Evolutionary conservation across 139 green algal species (phyloP).

Genomic region (Chlamydomonas eustigma): DNA sequence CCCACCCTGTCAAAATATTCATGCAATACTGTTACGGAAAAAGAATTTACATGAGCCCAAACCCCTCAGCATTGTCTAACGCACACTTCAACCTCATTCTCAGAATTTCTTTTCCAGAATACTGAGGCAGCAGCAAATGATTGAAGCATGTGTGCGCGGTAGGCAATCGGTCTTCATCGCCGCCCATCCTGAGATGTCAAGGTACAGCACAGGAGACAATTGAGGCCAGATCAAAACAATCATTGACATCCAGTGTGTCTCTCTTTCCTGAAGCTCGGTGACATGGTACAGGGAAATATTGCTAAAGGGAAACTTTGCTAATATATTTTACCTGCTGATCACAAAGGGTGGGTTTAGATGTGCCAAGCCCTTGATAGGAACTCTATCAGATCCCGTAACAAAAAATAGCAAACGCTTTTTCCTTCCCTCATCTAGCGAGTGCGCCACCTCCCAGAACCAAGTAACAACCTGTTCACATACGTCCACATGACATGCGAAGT

Average conservation of each 20-base stretch:
- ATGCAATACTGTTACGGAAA: too few species aligned
- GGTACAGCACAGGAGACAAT: not conserved
- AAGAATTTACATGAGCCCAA: constrained; percentile 74
- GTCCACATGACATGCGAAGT: too few species aligned
- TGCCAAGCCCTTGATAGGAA: constrained; percentile 67
- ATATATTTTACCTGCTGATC: constrained; percentile 23
- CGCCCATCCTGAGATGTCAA: constrained; percentile 18
- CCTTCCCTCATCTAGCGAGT: constrained; percentile 23
- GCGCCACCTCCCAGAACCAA: constrained; percentile 77
- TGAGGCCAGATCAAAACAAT: not conserved
- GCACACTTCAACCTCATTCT: constrained; percentile 50
- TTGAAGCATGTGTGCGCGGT: constrained; percentile 95
- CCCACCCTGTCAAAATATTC: too few species aligned
- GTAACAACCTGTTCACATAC: constrained; percentile 46
- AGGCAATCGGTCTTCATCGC: constrained; percentile 59
- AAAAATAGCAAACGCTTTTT: constrained; percentile 66
- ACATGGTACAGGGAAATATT: too few species aligned
- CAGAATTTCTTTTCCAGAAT: constrained; percentile 34
- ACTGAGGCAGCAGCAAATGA: constrained; percentile 66
- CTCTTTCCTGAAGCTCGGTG: not conserved
- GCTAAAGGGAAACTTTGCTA: not conserved
- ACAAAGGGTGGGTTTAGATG: constrained; percentile 59
- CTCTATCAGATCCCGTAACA: constrained; percentile 63
- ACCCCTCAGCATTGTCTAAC: constrained; percentile 75
- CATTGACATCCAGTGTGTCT: not conserved